Evolutionary conservation across 2,329 filamentous ascomycete genomes (phyloP), one percentile per base, ranked within the genome.

Genomic region (Fusarium floridanum): DNA sequence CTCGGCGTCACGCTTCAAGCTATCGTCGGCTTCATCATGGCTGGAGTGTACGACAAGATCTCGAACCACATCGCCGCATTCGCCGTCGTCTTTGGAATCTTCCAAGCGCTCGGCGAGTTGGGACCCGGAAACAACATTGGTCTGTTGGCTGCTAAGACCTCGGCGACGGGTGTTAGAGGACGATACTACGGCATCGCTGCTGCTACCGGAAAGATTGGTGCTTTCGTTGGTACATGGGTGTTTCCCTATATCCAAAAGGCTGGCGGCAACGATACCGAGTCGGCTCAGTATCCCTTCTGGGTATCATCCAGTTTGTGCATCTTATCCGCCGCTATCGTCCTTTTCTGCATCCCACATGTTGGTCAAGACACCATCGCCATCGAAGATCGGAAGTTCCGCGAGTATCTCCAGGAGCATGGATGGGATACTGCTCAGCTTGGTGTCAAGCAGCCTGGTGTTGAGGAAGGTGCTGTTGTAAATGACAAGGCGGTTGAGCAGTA

Each of bases 71-170:
- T 84, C 11, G 83, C 82, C 5, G 82, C 71, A 8, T 84, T 84
- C 32, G 81, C 82, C 14, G 81, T 84, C 11, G 78, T 84, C 0
- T 84, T 82, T 8, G 83, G 82, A 7, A 81, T 84, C 34, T 84
- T 84, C 72, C 76, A 82, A 43, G 77, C 82, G 1, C 80, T 84
- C 4, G 83, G 83, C 56, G 83, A 84, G 82, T 84, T 97, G 45
- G 95, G 95, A 0, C 95, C 95, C 0, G 95, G 95, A 14, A 94
- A 98, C 85, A 98, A 98, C 82, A 97, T 98, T 76, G 95, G 95
- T 4, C 88, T 98, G 0, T 83, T 97, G 34, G 95, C 95, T 0
- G 93, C 93, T 56, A 98, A 98, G 86, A 95, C 94, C 2, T 95
- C 92, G 78, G 94, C 95, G 0, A 98, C 95, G 6, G 93, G 93